Evolutionary conservation across 2,329 filamentous ascomycete genomes (phyloP), one percentile per base, ranked within the genome.

Genomic region (Alternaria sp.): DNA sequence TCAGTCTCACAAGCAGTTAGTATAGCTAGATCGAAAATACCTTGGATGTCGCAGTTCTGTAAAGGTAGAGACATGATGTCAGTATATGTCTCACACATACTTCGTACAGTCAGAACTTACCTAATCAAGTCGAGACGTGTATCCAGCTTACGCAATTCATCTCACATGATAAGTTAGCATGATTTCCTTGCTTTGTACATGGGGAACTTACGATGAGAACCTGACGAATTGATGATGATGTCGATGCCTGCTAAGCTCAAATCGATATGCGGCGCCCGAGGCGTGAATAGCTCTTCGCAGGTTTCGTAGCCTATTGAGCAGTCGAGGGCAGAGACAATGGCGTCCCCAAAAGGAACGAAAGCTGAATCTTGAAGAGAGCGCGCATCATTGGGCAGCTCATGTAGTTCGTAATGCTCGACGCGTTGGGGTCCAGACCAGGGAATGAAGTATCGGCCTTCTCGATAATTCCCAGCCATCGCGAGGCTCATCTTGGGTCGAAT

Each of bases 401-500:
- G 61, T 0, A 93, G 80, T 59, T 88, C 86, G 73, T 89, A 92
- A 25, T 91, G 82, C 72, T 93, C 90, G 1, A 87, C 83, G 25
- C 87, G 79, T 17, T 85, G 83, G 4, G 60, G 60, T 21, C 49
- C 43, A 19, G 64, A 66, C 77, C 77, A 79, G 3, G 77, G 75
- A 17, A 74, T 78, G 52, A 80, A 80, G 64, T 79, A 72, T 10
- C 75, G 67, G 65, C 72, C 75, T 67, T 84, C 83, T 6, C 82
- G 76, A 44, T 59, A 83, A 70, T 84, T 91, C 2, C 90, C 91
- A 75, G 92, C 89, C 64, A 91, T 90, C 51, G 90, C 90, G 6
- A 93, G 84, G 71, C 84, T 89, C 66, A 92, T 83, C 79, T 93
- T 93, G 0, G 91, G 91, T 11, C 91, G 84, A 61, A 96, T 90